Conservation (phyloP, 163 green algal genomes). For the Chloromonas sp. region DNA sequence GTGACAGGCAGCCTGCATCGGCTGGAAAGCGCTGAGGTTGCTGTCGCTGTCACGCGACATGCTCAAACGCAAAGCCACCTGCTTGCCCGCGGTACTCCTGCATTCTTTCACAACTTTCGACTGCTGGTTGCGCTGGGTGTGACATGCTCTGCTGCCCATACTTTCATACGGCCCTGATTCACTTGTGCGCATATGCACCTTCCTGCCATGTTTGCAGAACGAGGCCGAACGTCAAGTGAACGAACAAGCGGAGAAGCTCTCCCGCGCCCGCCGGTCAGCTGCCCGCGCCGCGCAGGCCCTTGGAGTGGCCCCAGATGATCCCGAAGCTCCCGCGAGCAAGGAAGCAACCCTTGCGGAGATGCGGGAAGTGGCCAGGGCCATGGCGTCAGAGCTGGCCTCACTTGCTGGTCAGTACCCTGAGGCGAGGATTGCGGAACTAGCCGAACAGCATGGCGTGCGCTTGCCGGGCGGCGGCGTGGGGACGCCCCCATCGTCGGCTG, state of each 20-base stretch:
- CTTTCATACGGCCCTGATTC: too few species aligned
- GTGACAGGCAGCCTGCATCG: too few species aligned
- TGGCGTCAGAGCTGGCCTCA: not conserved
- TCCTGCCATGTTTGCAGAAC: not conserved
- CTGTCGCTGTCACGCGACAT: too few species aligned
- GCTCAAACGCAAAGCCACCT: not conserved
- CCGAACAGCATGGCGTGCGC: not conserved
- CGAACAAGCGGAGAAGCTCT: slow-evolving; percentile 47
- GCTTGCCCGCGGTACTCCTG: not conserved
- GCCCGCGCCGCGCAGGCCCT: slow-evolving; percentile 17
- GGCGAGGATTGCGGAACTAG: not conserved
- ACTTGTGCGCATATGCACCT: not conserved
- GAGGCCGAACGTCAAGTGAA: slow-evolving; percentile 27
- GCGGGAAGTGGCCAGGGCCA: slow-evolving; percentile 20
- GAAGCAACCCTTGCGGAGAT: slow-evolving; percentile 30
- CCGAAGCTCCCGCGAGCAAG: slow-evolving; percentile 3
- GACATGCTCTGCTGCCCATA: not conserved
- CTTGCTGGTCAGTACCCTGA: not conserved
- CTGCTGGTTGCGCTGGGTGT: not conserved
- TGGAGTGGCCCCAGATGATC: not conserved
- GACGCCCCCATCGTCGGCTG: not conserved
- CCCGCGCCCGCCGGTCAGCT: slow-evolving; percentile 25
- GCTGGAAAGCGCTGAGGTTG: too few species aligned
- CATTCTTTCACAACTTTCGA: too few species aligned
- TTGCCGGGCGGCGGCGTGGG: not conserved